Evolutionary conservation across 2,329 filamentous ascomycete genomes (phyloP).

Genomic region (Lomentospora prolificans): DNA sequence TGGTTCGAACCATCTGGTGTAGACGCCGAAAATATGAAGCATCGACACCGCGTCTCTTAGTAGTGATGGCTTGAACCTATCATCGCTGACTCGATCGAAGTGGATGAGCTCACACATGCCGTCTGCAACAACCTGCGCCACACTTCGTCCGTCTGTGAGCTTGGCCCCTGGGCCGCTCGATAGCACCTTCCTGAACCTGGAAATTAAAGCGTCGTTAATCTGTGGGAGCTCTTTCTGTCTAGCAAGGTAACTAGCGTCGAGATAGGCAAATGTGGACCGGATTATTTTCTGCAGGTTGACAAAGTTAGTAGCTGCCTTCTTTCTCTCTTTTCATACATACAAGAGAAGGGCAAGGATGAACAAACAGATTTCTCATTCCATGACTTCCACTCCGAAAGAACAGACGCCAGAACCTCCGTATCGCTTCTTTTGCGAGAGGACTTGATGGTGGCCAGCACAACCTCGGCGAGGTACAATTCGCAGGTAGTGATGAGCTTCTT

Average conservation of each 20-base stretch:
- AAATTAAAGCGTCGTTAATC: conserved; percentile 72
- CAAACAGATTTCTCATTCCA: conserved; percentile 47
- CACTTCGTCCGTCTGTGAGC: conserved; percentile 7
- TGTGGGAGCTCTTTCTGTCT: conserved; percentile 59
- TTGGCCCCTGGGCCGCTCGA: conserved; percentile 12
- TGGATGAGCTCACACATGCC: conserved; percentile 68
- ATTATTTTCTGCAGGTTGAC: conserved; percentile 51
- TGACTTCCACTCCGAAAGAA: conserved; percentile 54
- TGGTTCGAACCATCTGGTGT: conserved; percentile 70
- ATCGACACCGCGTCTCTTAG: conserved; percentile 70
- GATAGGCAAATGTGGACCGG: conserved; percentile 83
- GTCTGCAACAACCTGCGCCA: conserved; percentile 20
- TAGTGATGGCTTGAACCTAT: conserved; percentile 50
- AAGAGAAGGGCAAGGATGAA: neutral
- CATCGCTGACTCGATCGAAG: conserved; percentile 53
- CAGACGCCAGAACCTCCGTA: conserved; percentile 51
- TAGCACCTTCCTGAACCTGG: conserved; percentile 51
- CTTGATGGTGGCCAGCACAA: conserved; percentile 46
- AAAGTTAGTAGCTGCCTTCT: conserved; percentile 8
- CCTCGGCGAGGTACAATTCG: conserved; percentile 54
- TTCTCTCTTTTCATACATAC: too few relatives aligned
- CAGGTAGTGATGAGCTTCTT: conserved; percentile 56
- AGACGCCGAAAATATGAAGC: conserved; percentile 76
- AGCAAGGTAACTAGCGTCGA: conserved; percentile 82
- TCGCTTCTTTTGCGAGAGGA: conserved; percentile 35